Evolutionary conservation across 1,284 basidiomycete species (phyloP).

Genomic region (Mycena citricolor): DNA sequence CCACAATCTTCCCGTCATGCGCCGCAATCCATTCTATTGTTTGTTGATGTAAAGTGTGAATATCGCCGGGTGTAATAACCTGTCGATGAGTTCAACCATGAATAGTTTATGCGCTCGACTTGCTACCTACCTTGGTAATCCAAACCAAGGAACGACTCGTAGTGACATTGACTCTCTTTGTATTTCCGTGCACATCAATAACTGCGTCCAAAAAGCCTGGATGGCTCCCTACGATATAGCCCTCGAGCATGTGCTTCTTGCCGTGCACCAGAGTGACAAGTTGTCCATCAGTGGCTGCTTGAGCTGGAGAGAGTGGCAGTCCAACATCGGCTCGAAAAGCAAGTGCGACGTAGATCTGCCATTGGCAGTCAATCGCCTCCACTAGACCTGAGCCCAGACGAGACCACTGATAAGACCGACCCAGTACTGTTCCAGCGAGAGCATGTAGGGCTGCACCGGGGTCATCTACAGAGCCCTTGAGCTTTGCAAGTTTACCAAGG

Average conservation of each 20-base stretch:
- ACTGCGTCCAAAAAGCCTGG: constrained; percentile 1
- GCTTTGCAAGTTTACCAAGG: constrained; percentile 9
- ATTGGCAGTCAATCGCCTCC: constrained; percentile 12
- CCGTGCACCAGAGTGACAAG: constrained; percentile 14
- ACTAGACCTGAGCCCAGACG: background rate
- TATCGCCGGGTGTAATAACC: constrained; percentile 10
- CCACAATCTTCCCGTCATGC: constrained; percentile 9
- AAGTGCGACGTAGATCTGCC: constrained; percentile 12
- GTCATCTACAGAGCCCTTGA: constrained; percentile 9
- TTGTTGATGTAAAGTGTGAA: constrained; percentile 12
- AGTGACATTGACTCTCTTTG: constrained; percentile 11
- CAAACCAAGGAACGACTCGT: constrained; percentile 9
- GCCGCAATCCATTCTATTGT: constrained; percentile 18
- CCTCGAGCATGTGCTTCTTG: constrained; percentile 12
- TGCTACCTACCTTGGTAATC: constrained; percentile 11
- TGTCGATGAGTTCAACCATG: background rate
- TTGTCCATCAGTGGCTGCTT: constrained; percentile 5
- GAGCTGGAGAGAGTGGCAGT: constrained; percentile 1
- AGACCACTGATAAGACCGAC: background rate
- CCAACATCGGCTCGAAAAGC: constrained; percentile 2
- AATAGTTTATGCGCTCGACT: background rate
- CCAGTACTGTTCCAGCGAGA: constrained; percentile 9
- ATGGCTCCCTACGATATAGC: constrained; percentile 6
- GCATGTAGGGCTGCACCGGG: constrained; percentile 8
- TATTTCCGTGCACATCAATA: constrained; percentile 6